Conservation (phyloP, 306 rosid species). For the Malus sieversii region DNA sequence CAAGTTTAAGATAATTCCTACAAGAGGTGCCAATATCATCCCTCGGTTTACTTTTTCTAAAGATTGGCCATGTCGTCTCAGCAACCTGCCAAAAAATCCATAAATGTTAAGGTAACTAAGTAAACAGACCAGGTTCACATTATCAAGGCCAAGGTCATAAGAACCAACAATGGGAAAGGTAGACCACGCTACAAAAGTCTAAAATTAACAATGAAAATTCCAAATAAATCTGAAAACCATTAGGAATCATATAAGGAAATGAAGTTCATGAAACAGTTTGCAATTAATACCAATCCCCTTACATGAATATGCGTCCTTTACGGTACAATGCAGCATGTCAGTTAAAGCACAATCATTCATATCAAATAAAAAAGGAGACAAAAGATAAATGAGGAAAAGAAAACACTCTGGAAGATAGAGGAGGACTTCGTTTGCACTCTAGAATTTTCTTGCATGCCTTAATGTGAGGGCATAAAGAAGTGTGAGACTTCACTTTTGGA, state of each 20-base stretch:
- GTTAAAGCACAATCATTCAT: background rate
- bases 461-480: background rate
- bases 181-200: background rate
- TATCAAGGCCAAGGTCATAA: background rate
- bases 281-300: background rate
- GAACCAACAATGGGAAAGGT: background rate
- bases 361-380: background rate
- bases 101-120: background rate
- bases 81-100: slow-evolving; percentile 44
- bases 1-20: slow-evolving; percentile 79
- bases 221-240: background rate
- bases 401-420: background rate
- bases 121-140: background rate
- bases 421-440: background rate
- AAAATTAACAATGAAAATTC: background rate
- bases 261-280: background rate
- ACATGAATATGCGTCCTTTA: background rate
- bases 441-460: background rate
- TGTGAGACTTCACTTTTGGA: background rate
- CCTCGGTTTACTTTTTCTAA: slow-evolving; percentile 78
- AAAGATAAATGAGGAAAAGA: background rate
- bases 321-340: background rate
- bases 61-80: slow-evolving; percentile 70
- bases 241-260: background rate
- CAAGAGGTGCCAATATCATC: slow-evolving; percentile 92